Evolutionary conservation across 352 stramenopile genomes (phyloP).

Genomic region (Phytophthora gonapodyides): DNA sequence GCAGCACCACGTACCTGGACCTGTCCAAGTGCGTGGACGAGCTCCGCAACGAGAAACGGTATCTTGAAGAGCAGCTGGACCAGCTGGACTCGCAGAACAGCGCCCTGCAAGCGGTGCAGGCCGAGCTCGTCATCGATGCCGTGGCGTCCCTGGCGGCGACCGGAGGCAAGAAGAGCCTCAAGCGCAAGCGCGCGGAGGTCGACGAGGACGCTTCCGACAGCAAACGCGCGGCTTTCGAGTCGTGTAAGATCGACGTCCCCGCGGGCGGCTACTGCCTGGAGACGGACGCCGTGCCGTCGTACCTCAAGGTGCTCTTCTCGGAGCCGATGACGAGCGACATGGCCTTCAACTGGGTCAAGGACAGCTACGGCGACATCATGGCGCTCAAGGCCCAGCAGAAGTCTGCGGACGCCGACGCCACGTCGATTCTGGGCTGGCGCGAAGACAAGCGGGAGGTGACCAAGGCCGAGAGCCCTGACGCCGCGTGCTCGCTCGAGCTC

Average conservation of each 20-base stretch:
- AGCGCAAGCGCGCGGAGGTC: slow-evolving; percentile 39
- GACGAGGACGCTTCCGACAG: slow-evolving; percentile 14
- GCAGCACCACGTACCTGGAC: slow-evolving; percentile 43
- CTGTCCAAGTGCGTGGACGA: slow-evolving; percentile 32
- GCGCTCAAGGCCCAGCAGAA: slow-evolving; percentile 36
- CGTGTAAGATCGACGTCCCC: slow-evolving; percentile 20
- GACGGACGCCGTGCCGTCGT: slow-evolving; percentile 44
- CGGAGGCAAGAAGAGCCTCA: slow-evolving; percentile 29
- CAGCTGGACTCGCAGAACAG: slow-evolving; percentile 52
- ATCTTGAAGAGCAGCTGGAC: slow-evolving; percentile 50
- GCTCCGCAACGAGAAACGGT: slow-evolving; percentile 46
- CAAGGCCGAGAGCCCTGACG: slow-evolving; percentile 9
- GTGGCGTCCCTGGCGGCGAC: slow-evolving; percentile 9
- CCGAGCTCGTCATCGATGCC: slow-evolving; percentile 34
- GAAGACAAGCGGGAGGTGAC: slow-evolving; percentile 34
- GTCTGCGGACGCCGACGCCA: background rate
- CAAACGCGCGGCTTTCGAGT: slow-evolving; percentile 18
- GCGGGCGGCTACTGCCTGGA: slow-evolving; percentile 43
- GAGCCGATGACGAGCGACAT: slow-evolving; percentile 40
- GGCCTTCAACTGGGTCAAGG: slow-evolving; percentile 55
- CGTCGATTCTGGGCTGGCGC: slow-evolving; percentile 40
- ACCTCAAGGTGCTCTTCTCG: slow-evolving; percentile 44
- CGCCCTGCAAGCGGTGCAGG: slow-evolving; percentile 43
- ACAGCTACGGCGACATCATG: slow-evolving; percentile 55
- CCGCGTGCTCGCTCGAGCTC: slow-evolving; percentile 32